Evolutionary conservation across 2,329 filamentous ascomycete genomes (phyloP), one percentile per base, ranked within the genome.

Genomic region (Nemania serpens): DNA sequence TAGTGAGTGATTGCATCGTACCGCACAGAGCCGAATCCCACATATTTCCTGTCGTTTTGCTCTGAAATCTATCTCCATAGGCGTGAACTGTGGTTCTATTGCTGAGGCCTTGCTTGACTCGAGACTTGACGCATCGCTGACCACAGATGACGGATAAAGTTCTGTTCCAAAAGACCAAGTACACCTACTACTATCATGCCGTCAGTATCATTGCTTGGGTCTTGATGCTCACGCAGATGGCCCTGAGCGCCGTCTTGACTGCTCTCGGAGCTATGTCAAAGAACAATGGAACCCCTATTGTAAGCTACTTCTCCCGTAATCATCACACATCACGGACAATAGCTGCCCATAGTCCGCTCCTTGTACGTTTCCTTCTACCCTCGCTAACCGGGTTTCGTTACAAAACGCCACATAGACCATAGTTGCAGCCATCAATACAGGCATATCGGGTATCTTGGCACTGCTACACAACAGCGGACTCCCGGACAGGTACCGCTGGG

Each of bases 401-500:
- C n/a, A n/a, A n/a, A n/a, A n/a, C n/a, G n/a, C n/a, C n/a, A n/a
- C 11, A 17, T 15, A 71, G 69, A 83, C 82, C 2, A 61, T 78
- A n/a, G 76, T 84, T 7, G 82, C 79, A 1, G 81, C 79, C 5
- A 66, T 77, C 59, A 84, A 83, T 68, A 84, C 82, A 0, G 70
- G 82, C 56, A 74, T 78, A 42, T 79, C 82, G 7, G 82, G 82
- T 1, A 67, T 84, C 6, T 74, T 84, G 4, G 82, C 81, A 2
- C 73, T 84, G 15, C 66, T 84, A 59, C 81, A 84, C 70, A 84
- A 84, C 67, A 83, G 80, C 60, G 82, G 82, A 1, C 68, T 84
- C 17, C 82, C 82, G 2, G 80, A 83, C 61, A 73, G 81, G 7
- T 83, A 83, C 64, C 76, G 81, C 29, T 78, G 77, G 51, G 76